Evolutionary conservation across 2,329 filamentous ascomycete genomes (phyloP), one percentile per base, ranked within the genome.

Genomic region (Fonsecaea monophora): DNA sequence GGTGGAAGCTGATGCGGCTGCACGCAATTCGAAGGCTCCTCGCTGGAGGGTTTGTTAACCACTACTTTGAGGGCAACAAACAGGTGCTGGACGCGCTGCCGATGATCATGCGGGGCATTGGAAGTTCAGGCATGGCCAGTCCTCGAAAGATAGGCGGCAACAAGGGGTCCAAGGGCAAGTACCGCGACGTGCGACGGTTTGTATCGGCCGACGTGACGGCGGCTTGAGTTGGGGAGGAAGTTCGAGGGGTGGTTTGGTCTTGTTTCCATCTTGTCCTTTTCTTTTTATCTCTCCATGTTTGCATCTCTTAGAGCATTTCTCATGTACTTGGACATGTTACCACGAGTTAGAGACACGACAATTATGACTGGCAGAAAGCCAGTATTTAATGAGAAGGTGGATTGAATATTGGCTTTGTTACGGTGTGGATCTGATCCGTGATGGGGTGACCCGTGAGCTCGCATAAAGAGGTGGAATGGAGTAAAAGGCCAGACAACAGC

Each of bases 1-100:
- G 90, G 90, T 92, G 89, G 89, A 92, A 92, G 77, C 80, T 90
- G 72, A 82, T 87, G 71, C 82, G 89, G 35, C 77, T 91, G 59
- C 86, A 88, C 67, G 84, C 85, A 2, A 77, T 92, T 61, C 84
- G 87, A 73, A 78, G 88, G 45, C 79, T 88, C 35, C 78, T 91
- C 48, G 85, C 86, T 65, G 84, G 85, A 13, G 88, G 88, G 0
- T 89, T 90, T 70, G 77, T 87, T 54, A 82, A 82, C 59, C 88
- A 90, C 77, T 90, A 89, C 74, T 81, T 76, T 60, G 83, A 87
- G 73, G 80, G 82, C 53, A 90, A 90, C 73, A 81, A 84, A 67
- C 83, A 86, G 18, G 84, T 90, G 4, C 83, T 88, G 68, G 83
- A 89, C 60, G 85, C 81, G 72, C 75, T 90, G 64, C 87, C 87